Percentiles rank a stretch among this genome's conserved stretches.
phyloP scores from a whole-genome alignment of 768 basidiomycete species.

The Trametes cingulata region DNA sequence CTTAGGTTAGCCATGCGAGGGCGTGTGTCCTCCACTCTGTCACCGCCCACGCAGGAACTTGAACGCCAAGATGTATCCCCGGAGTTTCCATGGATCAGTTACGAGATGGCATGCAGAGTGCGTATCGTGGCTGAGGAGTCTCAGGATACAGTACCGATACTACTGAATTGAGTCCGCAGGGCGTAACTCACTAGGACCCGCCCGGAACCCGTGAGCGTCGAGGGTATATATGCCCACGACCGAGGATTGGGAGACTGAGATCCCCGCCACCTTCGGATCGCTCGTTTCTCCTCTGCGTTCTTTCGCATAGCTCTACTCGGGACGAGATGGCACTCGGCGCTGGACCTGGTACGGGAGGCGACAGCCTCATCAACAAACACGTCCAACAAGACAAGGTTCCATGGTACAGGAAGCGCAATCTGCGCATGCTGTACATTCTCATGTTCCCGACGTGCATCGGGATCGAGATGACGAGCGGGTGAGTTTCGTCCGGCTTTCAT shows the following conservation, averaged over 20 bases:
- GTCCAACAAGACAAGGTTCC: constrained; percentile 48
- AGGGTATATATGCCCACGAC: not conserved
- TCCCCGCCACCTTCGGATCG: not conserved
- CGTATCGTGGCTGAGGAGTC: not conserved
- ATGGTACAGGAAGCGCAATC: constrained; percentile 65
- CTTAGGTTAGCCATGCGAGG: not conserved
- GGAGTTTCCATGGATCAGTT: constrained; percentile 24
- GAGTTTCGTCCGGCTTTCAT: constrained; percentile 15
- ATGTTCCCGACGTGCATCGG: constrained; percentile 62
- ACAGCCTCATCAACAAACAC: not conserved
- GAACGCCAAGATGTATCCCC: constrained; percentile 14
- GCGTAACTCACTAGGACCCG: not conserved
- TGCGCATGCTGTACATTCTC: constrained; percentile 54
- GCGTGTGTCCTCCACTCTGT: not conserved
- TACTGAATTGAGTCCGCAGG: not conserved
- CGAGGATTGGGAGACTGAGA: not conserved
- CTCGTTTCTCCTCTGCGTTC: not conserved
- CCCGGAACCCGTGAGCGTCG: not conserved
- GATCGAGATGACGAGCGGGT: constrained; percentile 65
- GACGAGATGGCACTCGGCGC: constrained; percentile 11
- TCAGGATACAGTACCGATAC: not conserved
- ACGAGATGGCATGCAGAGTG: not conserved
- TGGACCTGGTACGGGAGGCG: not conserved
- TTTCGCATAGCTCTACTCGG: not conserved
- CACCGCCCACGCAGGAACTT: not conserved